Conservation (phyloP, 1,284 basidiomycete species). For the Phlebopus sp. region DNA sequence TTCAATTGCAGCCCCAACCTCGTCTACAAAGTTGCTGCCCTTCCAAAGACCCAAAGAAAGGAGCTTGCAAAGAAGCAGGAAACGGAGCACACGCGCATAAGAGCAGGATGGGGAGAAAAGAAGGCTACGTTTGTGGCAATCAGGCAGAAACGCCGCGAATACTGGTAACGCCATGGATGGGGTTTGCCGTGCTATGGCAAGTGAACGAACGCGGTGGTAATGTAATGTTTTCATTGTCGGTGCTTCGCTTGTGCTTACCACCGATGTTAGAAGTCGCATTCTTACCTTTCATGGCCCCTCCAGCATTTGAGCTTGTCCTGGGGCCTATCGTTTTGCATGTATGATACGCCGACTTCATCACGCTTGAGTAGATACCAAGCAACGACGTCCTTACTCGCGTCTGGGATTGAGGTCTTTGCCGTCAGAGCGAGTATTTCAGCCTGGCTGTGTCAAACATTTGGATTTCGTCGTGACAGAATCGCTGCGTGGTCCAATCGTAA, state of each 20-base stretch:
- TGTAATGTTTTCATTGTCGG: constrained; percentile 3
- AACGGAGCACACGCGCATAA: constrained; percentile 37
- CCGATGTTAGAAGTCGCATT: not conserved
- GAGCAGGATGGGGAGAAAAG: constrained; percentile 59
- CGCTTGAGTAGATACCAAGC: too few species aligned
- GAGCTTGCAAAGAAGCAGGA: constrained; percentile 38
- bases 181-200: constrained; percentile 3
- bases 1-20: constrained; percentile 58
- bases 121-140: constrained; percentile 54
- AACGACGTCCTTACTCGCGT: too few species aligned
- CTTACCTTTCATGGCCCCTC: too few species aligned
- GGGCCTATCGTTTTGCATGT: too few species aligned
- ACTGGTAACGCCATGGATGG: constrained; percentile 44
- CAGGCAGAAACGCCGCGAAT: constrained; percentile 50
- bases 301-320: too few species aligned
- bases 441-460: too few species aligned
- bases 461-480: too few species aligned
- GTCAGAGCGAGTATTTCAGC: too few species aligned
- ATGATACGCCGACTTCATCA: too few species aligned
- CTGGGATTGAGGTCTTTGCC: too few species aligned
- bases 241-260: not conserved
- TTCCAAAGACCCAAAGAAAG: constrained; percentile 46
- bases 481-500: not conserved
- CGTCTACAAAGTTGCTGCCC: constrained; percentile 54
- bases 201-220: not conserved